phyloP scores from a whole-genome alignment of 495 filamentous ascomycete species.

The Entonaema liquescens region DNA sequence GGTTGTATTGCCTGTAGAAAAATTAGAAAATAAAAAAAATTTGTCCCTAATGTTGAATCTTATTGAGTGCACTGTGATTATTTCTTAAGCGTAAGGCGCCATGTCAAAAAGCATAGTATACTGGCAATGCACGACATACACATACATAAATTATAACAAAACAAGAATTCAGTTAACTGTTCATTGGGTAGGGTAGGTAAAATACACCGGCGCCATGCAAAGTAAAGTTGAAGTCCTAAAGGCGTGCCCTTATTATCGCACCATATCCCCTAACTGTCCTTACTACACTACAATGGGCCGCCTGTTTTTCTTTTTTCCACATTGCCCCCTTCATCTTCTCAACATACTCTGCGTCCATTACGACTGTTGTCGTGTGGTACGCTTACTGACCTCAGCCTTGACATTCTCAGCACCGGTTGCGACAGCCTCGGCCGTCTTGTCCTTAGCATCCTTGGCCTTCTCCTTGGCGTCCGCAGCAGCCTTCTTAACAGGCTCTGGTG shows the following conservation, averaged over 20 bases:
- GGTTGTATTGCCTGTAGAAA: not conserved
- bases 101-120: not conserved
- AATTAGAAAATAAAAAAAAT: not conserved
- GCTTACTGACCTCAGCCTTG: constrained; percentile 69
- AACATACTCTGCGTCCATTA: constrained; percentile 2
- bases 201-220: constrained; percentile 41
- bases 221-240: constrained; percentile 36
- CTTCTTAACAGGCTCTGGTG: constrained; percentile 60
- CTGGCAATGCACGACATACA: not conserved
- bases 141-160: not conserved
- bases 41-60: not conserved
- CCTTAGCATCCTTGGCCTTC: constrained; percentile 75
- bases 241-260: constrained; percentile 30
- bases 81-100: not conserved
- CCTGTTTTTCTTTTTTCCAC: constrained; percentile 11
- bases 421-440: constrained; percentile 77
- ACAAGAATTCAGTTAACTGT: constrained; percentile 16
- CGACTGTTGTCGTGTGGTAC: constrained; percentile 55
- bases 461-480: constrained; percentile 76
- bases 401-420: constrained; percentile 70
- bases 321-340: not conserved
- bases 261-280: constrained; percentile 14
- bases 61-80: not conserved
- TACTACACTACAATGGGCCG: constrained; percentile 16
- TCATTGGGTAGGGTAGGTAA: constrained; percentile 32